Evolutionary conservation across 768 basidiomycete genomes (phyloP), one percentile per base, ranked within the genome.

Genomic region (Lentinula raphanica): DNA sequence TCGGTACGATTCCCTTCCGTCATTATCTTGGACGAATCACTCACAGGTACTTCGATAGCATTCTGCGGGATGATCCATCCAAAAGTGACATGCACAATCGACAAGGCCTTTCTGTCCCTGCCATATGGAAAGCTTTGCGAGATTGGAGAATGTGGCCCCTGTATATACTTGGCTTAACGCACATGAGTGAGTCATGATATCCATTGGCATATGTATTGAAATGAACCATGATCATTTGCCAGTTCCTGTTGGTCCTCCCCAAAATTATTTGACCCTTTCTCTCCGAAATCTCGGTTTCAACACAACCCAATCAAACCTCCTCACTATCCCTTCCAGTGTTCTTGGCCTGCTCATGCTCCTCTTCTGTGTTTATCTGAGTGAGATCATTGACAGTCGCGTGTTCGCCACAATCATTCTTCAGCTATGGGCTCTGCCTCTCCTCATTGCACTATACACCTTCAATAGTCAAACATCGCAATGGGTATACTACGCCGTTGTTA

Each of bases 21-120:
- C 19, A 23, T 19, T 45, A 9, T 44, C 35, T 19, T 2, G 19
- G 44, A 3, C 40, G 27, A 31, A 21, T 21, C 28, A 32, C 15
- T 54, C 17, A 51, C 49, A 54, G 38, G 39, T 1, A 42, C 21
- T 5, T 5, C 28, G 7, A 19, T 45, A 66, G 81, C 36, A 79
- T 87, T 5, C 69, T 87, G 4, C 78, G 85, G 13, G 85, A 86
- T 64, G 85, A 88, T 63, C 85, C 86, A 4, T 72, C 82, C 5
- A 87, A 86, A 65, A 83, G 80, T 12, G 76, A 80, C 62, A 86
- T 88, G 86, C 85, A 87, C 70, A 88, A 89, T 62, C 79, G 86
- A n/a, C 72, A 89, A 70, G 86, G 83, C 13, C 71, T 88, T 4
- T 72, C 72, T 3, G 48, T 75, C 7, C 67, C 63, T 59, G 80